Conservation (phyloP, 192 early-diverging fungal genomes). For the Chytriomyces sp. region DNA sequence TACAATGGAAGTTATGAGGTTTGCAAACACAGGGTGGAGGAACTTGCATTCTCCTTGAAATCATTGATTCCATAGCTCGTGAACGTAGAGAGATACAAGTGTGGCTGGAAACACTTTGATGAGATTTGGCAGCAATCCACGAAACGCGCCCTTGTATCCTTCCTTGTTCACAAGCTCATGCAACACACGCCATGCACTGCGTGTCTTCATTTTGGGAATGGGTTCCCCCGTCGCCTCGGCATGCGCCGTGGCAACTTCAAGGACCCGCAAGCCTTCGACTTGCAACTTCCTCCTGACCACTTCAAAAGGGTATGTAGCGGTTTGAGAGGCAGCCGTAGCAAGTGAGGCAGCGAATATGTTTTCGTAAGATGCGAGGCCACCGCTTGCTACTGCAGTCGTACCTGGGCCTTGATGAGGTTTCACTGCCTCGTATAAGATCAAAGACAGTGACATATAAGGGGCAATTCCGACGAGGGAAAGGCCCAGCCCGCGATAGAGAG, state of each 20-base stretch:
- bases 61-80: conserved; percentile 66
- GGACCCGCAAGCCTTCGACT: conserved; percentile 9
- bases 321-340: conserved; percentile 9
- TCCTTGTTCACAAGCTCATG: conserved; percentile 63
- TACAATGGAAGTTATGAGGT: no score
- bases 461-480: conserved; percentile 79
- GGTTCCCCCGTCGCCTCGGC: background rate
- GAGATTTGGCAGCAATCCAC: conserved; percentile 80
- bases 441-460: conserved; percentile 68
- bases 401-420: conserved; percentile 32
- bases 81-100: conserved; percentile 79
- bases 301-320: conserved; percentile 24
- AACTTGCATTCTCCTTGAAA: no score
- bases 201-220: background rate
- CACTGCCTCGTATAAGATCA: conserved; percentile 62
- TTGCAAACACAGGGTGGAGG: no score
- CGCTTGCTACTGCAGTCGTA: background rate
- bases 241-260: background rate
- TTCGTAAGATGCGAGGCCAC: conserved; percentile 1
- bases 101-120: conserved; percentile 85
- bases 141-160: conserved; percentile 71
- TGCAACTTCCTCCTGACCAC: conserved; percentile 3
- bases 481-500: conserved; percentile 88
- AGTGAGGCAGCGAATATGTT: background rate
- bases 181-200: conserved; percentile 1